Conservation (phyloP, 148 eudicot genomes). For the Linanthus parryae region DNA sequence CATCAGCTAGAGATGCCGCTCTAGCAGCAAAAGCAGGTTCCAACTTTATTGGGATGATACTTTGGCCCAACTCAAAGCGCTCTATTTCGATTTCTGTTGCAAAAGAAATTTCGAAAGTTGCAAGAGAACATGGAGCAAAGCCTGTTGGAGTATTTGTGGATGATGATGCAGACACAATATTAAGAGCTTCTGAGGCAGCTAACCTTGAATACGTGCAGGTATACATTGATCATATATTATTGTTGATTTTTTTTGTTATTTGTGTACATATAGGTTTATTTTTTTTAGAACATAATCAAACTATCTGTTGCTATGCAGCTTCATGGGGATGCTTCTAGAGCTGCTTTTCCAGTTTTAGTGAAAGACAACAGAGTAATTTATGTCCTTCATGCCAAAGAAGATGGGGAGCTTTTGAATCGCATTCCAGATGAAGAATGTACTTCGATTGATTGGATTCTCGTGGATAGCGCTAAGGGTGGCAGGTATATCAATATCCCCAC, state of each 20-base stretch:
- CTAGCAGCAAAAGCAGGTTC: constrained; percentile 97
- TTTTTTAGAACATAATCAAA: too few species aligned
- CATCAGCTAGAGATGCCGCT: constrained; percentile 91
- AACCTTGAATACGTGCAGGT: constrained; percentile 78
- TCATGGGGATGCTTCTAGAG: constrained; percentile 80
- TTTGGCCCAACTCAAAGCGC: constrained; percentile 95
- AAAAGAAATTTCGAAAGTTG: constrained; percentile 79
- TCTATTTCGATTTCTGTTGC: constrained; percentile 73
- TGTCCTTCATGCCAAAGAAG: constrained; percentile 87
- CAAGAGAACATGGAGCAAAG: constrained; percentile 68
- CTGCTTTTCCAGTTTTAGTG: constrained; percentile 57
- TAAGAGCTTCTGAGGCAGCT: constrained; percentile 59
- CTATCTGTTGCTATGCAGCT: constrained; percentile 53
- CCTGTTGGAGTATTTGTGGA: constrained; percentile 96
- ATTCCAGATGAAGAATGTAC: constrained; percentile 71
- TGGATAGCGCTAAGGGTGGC: constrained; percentile 92
- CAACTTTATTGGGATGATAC: constrained; percentile 84
- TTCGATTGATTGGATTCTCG: constrained; percentile 80
- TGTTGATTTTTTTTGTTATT: not conserved
- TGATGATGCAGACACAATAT: constrained; percentile 72
- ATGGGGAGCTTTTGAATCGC: constrained; percentile 65
- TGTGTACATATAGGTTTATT: not conserved
- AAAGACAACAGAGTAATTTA: constrained; percentile 55
- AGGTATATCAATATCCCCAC: constrained; percentile 36
- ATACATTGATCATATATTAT: not conserved